Evolutionary conservation across 2,329 filamentous ascomycete species (phyloP), one percentile per base, ranked within the genome.

Genomic region (Aspergillus terreus): DNA sequence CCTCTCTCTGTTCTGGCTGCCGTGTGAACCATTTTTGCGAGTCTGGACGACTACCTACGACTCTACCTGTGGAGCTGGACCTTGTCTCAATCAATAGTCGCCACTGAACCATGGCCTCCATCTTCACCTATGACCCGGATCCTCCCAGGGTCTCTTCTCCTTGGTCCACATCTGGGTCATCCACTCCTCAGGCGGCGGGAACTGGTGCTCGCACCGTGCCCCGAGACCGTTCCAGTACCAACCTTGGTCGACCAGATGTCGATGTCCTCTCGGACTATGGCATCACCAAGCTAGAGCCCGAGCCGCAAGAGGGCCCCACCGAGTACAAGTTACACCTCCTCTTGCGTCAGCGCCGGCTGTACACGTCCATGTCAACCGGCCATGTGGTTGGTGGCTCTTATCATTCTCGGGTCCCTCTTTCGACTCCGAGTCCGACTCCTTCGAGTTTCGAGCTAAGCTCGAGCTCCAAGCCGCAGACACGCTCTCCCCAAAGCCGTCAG

Each of bases 251-350:
- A 46, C 71, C 65, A 49, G 67, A 71, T 53, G 59, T 71, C 52
- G 61, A 72, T 59, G 62, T 71, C 56, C 58, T 73, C 60, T 64
- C 71, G 46, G 81, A 86, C 50, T 85, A 83, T 66, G 82, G 80
- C 1, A 82, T 94, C 43, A 87, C 85, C 42, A 90, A 86, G 63
- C 76, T 99, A 14, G 86, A 92, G 57, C 86, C 92, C 11, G 94
- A 99, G 69, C 92, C 92, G 5, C 92, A 97, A 66, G 87, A 95
- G 57, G 94, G 94, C 0, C 91, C 94, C 15, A 95, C 90, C 0
- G 94, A 99, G 72, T 99, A 99, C 74, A 99, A 99, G 71, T 75
- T 99, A 41, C 94, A 97, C 72, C 77, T 99, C 5, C 79, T 97
- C 6, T 76, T 96, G 47, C 84, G 91, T 33, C 85, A 88, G 14